Base-by-base conservation (phyloP, 2,329 filamentous ascomycete genomes). In the Arthrobotrys conoides region DNA sequence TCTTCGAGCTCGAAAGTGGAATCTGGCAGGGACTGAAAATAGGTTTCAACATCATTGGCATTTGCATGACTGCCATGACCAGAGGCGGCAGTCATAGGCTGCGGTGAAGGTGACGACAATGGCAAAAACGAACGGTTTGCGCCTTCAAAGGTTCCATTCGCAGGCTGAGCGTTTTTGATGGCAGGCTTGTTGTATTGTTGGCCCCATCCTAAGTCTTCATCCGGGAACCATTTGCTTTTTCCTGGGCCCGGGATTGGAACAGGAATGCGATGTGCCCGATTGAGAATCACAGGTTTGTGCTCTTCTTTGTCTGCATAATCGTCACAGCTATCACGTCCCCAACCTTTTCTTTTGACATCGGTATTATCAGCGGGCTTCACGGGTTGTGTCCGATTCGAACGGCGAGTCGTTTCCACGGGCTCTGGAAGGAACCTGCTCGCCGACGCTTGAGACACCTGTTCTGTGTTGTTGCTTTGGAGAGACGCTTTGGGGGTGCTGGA, bases 391-490 rank as follows among this genome's bases (percentile, higher is more conserved):
- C 81, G 72, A 69, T 82, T 82, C 10, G 81, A 80, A 55, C 82
- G 80, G 48, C 78, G 78, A 44, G 77, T 80, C 27, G 80, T 80
- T 71, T 82, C 82, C 55, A 82, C 71, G 14, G 81, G 82, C 51
- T 82, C 80, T 36, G 81, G 82, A 0, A 82, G 76, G 30, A 78
- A 72, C 22, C 22, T 76, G 51, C 36, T 73, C 33, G 53, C 49
- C 63, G 53, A 65, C 51, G 49, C 63, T 48, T 65, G 48, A 53
- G 44, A 53, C 66, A 49, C 48, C 30, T 44, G 18, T 53, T 71
- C 49, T 30, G 59, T 33, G 64, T 53, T 69, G 63, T 46, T 48
- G 46, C 59, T 24, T 30, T 59, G 18, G 18, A 76, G 59, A n/a
- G 67, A 71, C 2, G 67, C 73, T 49, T 77, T 77, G 30, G 73